Base-by-base conservation (phyloP, 2,329 filamentous ascomycete genomes). In the Teratosphaeria gauchensis region DNA sequence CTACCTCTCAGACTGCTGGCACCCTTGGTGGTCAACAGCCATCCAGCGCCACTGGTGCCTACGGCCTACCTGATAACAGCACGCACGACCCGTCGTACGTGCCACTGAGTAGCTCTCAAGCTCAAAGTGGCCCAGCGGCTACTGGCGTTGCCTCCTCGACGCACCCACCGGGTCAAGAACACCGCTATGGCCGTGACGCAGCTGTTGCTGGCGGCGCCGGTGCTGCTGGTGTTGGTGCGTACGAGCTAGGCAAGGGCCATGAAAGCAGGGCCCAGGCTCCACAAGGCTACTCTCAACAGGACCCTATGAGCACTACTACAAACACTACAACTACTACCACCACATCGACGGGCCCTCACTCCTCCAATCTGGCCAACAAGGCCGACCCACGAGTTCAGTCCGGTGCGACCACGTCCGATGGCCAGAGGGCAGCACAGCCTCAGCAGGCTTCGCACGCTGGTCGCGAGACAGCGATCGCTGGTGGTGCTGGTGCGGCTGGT, bases 131-230 rank as follows among this genome's bases (percentile, higher is more conserved):
- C 4, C 42, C 19, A 24, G 42, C 42, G n/a, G 19, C 42, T 8
- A n/a, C 16, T 8, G 42, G n/a, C 16, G 19, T 48, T 21, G n/a
- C 42, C 6, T 48, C 42, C 6, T 48, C 16, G 2, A 21, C n/a
- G 5, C 42, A 21, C 8, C 42, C 21, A 19, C 42, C 42, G 3
- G 54, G 24, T 8, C 31, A 55, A 55, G 54, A 63, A 24, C 66
- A 69, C 42, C 70, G 71, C 55, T 64, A 69, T 46, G 69, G 68
- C 32, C 66, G 68, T n/a, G 66, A 74, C 56, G 67, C 68, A n/a
- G 69, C 68, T 12, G 28, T 71, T 1, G 70, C 61, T 11, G 70
- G 65, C 42, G 71, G 69, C n/a, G 67, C 67, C 48, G 72, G 68
- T 8, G 66, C 68, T 48, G 69, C 67, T 42, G 71, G 67, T 24